These are phyloP conservation scores for Colletotrichum karsti DNA, from an alignment of 2,329 filamentous ascomycete genomes.

Conservation along the genomic window DNA sequence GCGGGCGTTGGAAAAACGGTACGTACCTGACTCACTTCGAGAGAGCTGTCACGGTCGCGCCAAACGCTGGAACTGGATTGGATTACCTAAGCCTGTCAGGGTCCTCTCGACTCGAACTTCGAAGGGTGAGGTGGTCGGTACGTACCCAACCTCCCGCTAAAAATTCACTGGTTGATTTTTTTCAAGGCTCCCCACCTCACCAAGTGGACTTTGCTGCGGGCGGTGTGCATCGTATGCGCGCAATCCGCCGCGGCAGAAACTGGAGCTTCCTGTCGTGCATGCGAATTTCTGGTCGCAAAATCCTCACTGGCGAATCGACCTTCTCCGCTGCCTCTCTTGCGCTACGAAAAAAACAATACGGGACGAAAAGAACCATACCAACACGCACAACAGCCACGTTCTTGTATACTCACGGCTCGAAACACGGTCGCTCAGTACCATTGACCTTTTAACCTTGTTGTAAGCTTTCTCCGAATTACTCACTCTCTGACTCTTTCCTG, in stretches of 20 bases:
- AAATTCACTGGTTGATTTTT: constrained; percentile 21
- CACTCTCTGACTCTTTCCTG: constrained; percentile 11
- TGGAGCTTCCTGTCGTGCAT: constrained; percentile 27
- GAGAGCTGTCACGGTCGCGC: constrained; percentile 18
- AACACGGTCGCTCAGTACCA: neutral
- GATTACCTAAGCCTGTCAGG: constrained; percentile 3
- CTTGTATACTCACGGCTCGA: neutral
- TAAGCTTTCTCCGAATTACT: constrained; percentile 24
- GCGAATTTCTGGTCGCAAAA: constrained; percentile 30
- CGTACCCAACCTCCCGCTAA: constrained; percentile 1
- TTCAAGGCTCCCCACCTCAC: constrained; percentile 16
- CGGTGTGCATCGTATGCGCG: constrained; percentile 25
- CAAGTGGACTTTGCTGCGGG: constrained; percentile 21
- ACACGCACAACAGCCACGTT: neutral
- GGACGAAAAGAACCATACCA: neutral
- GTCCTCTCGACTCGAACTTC: no score
- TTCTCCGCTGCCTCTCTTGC: constrained; percentile 10
- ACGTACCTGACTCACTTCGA: constrained; percentile 4
- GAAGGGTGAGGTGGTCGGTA: neutral
- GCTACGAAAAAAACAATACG: constrained; percentile 1
- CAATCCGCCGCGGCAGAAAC: constrained; percentile 28
- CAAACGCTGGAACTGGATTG: no score
- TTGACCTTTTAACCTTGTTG: neutral
- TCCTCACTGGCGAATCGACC: constrained; percentile 17
- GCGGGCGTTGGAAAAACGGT: neutral